Conservation (phyloP, 1,284 basidiomycete species). For the Ustilago sp. region DNA sequence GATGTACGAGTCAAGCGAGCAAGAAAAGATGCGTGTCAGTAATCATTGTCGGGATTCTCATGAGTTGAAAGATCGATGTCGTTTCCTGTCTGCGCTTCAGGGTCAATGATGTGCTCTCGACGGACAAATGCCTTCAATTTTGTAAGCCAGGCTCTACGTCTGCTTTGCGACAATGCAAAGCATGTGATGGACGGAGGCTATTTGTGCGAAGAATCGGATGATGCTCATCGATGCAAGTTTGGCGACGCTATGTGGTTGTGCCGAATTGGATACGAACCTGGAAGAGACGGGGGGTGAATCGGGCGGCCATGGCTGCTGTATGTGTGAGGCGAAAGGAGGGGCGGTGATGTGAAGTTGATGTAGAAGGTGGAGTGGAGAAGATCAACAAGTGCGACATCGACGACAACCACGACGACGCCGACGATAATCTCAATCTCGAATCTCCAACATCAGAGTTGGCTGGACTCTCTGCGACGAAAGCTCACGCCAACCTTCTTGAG, state of each 20-base stretch:
- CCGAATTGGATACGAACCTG: conserved; percentile 44
- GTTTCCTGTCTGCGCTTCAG: background rate
- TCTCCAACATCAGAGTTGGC: background rate
- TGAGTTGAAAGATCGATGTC: background rate
- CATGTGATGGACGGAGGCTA: background rate
- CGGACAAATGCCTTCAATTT: background rate
- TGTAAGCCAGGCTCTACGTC: background rate
- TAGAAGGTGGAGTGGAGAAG: conserved; percentile 20
- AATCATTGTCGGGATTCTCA: background rate
- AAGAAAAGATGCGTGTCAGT: conserved; percentile 2
- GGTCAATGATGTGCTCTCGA: background rate
- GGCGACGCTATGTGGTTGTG: conserved; percentile 1
- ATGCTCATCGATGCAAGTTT: background rate
- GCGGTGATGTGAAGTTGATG: conserved; percentile 4
- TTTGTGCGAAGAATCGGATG: background rate
- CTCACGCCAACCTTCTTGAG: conserved; percentile 21
- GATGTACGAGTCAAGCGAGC: background rate
- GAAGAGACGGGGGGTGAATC: conserved; percentile 56
- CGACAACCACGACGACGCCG: conserved; percentile 13
- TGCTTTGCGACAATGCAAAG: too few relatives aligned
- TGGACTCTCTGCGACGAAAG: conserved; percentile 24
- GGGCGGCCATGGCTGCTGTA: conserved; percentile 48
- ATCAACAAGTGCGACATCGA: conserved; percentile 12
- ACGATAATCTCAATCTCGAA: conserved; percentile 12
- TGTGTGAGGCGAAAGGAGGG: conserved; percentile 3